Conservation (phyloP, 2,329 filamentous ascomycete species). For the Chrysosporium keratinophilum region DNA sequence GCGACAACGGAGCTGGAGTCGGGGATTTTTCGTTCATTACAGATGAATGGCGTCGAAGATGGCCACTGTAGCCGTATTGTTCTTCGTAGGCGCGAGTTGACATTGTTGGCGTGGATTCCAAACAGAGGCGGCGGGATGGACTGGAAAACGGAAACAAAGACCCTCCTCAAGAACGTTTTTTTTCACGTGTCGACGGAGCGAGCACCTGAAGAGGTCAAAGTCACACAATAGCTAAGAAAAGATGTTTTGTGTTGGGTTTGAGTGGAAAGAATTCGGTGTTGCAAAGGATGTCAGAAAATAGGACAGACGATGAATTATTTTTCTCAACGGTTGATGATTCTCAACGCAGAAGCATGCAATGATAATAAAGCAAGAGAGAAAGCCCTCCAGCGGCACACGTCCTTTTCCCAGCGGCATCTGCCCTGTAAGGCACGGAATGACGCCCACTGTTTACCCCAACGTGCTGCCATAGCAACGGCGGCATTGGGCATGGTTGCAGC, state of each 20-base stretch:
- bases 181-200: constrained; percentile 5
- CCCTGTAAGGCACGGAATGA: background rate
- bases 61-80: constrained; percentile 34
- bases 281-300: background rate
- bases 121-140: constrained; percentile 7
- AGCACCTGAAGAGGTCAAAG: background rate
- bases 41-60: constrained; percentile 49
- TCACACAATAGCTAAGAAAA: background rate
- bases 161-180: background rate
- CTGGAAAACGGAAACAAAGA: constrained; percentile 17
- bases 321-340: background rate
- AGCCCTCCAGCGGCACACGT: constrained; percentile 23
- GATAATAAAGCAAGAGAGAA: constrained; percentile 19
- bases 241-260: too few relatives aligned
- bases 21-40: constrained; percentile 29
- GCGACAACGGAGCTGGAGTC: constrained; percentile 33
- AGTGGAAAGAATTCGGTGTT: too few relatives aligned
- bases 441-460: constrained; percentile 9
- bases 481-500: background rate
- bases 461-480: constrained; percentile 10
- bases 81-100: constrained; percentile 16
- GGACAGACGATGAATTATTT: background rate
- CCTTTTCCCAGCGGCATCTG: background rate
- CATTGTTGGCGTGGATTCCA: constrained; percentile 10
- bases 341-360: background rate